These are phyloP conservation scores for Hyaloscypha variabilis DNA, from an alignment of 495 filamentous ascomycete genomes.

Conservation along the genomic window DNA sequence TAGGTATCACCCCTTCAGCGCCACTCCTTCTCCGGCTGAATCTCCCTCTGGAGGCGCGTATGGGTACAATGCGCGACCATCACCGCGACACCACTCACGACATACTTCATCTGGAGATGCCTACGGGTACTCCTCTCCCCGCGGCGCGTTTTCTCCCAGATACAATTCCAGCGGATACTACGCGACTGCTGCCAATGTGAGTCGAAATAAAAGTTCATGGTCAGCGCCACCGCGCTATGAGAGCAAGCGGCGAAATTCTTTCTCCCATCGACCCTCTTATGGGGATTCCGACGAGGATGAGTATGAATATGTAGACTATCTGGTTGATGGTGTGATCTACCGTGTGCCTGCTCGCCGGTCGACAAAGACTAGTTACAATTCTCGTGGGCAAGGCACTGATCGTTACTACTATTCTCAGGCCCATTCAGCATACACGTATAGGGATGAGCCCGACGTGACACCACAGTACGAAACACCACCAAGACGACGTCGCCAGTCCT, in stretches of 20 bases:
- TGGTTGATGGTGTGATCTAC: conserved; percentile 41
- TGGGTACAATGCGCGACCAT: conserved; percentile 26
- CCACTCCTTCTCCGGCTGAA: conserved; percentile 33
- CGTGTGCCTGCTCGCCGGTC: conserved; percentile 40
- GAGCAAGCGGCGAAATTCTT: conserved; percentile 32
- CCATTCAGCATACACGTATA: conserved; percentile 41
- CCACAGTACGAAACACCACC: conserved; percentile 36
- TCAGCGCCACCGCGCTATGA: conserved; percentile 28
- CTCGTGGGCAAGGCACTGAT: conserved; percentile 55
- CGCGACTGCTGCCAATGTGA: conserved; percentile 38
- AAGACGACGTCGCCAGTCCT: conserved; percentile 34
- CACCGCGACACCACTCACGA: conserved; percentile 31
- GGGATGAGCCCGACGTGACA: conserved; percentile 27
- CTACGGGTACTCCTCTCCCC: conserved; percentile 29
- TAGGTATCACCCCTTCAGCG: conserved; percentile 30
- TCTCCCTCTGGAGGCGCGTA: conserved; percentile 30
- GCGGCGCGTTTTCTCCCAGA: conserved; percentile 32
- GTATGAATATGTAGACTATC: conserved; percentile 52
- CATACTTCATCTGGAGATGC: conserved; percentile 31
- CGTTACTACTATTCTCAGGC: conserved; percentile 55
- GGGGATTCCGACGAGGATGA: conserved; percentile 66
- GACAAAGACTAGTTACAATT: conserved; percentile 35
- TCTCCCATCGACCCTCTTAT: conserved; percentile 57
- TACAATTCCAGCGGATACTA: conserved; percentile 36
- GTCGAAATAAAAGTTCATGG: conserved; percentile 36